A percentile compares a stretch with the other conserved stretches of the same genome.
phyloP scores from a whole-genome alignment of 805 yeast species.

The Wickerhamiella sergipiensis region DNA sequence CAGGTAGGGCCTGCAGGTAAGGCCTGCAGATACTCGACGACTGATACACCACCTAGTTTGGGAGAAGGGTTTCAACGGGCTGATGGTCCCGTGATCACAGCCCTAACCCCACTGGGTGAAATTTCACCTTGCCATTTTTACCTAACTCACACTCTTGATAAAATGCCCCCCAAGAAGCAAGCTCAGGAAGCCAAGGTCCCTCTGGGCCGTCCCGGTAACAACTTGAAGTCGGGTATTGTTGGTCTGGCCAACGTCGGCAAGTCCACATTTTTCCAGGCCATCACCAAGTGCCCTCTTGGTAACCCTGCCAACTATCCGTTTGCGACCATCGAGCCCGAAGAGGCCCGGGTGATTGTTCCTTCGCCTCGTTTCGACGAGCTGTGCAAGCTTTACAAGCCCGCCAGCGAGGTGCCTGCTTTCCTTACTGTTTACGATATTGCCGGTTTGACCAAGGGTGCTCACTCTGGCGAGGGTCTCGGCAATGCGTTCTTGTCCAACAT shows the following conservation, averaged over 20 bases:
- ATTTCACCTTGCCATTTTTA: background rate
- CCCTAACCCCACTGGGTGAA: background rate
- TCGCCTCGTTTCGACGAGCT: slow-evolving; percentile 75
- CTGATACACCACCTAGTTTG: no score
- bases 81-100: no score
- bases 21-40: no score
- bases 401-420: slow-evolving; percentile 78
- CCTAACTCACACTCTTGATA: background rate
- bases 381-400: slow-evolving; percentile 60
- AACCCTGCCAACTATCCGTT: slow-evolving; percentile 97
- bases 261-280: slow-evolving; percentile 94
- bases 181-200: slow-evolving; percentile 58
- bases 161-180: slow-evolving; percentile 67
- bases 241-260: slow-evolving; percentile 84
- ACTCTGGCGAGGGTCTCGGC: slow-evolving; percentile 95
- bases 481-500: slow-evolving; percentile 94
- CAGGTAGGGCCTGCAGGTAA: no score
- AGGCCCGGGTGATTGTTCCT: slow-evolving; percentile 90
- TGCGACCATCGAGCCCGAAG: slow-evolving; percentile 97
- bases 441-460: slow-evolving; percentile 94
- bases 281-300: slow-evolving; percentile 84
- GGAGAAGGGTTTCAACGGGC: no score
- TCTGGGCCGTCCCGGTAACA: slow-evolving; percentile 74
- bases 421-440: slow-evolving; percentile 95
- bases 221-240: slow-evolving; percentile 72